Evolutionary conservation across 1,139 yeast genomes (phyloP), one percentile per base, ranked within the genome.

Genomic region (Hemisphaericaspora lyxosophila): DNA sequence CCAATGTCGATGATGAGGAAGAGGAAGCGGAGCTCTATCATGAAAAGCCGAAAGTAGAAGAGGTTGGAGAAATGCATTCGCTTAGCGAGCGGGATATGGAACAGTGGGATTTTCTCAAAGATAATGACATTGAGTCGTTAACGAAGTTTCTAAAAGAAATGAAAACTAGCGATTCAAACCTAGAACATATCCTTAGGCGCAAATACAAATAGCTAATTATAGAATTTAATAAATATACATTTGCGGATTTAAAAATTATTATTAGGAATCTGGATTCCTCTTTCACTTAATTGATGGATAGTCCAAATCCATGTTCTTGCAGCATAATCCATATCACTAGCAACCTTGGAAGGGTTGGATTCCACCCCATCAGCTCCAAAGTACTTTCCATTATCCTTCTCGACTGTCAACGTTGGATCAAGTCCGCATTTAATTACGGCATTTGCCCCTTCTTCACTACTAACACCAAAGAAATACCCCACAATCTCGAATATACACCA

Each of bases 231-330:
- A n/a, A n/a, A n/a, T n/a, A n/a, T n/a, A n/a, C n/a, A n/a, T n/a
- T n/a, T n/a, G n/a, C n/a, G n/a, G n/a, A n/a, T n/a, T 13, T 15
- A 24, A 14, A 24, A 17, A 22, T 22, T 20, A 31, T 24, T 31
- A 31, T 31, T 37, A 5, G 59, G 55, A 17, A 55, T 49, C 30
- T 53, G 45, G 32, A 67, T 63, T 26, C 67, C 59, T 38, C 86
- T 64, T 44, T 75, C 71, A 42, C 75, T 69, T 42, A 87, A 60
- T 53, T 83, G 75, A 36, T 70, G 73, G 5, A 80, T 73, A 0
- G 95, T 83, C 95, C 95, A 86, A n/a, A 80, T 78, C 92, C 95
- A 87, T 13, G 87, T 81, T 35, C 80, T 64, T 7, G 84, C 82
- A 1, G 87, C 86, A 50, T 74, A 77, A 42, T 77, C 80, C 60